These are phyloP conservation scores for Hanseniaspora hatyaiensis DNA, from an alignment of 805 yeast species.

Conservation along the genomic window DNA sequence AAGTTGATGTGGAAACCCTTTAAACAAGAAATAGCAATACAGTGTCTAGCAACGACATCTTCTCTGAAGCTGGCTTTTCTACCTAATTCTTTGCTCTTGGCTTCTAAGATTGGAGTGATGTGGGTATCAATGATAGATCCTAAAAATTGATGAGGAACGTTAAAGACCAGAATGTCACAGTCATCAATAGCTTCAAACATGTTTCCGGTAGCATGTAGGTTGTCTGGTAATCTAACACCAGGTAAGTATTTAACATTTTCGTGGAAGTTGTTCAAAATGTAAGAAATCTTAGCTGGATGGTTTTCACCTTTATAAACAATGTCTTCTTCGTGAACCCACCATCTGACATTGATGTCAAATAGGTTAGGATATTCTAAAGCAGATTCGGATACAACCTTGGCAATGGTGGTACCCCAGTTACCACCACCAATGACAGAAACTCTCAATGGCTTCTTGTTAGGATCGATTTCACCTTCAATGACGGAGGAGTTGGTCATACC, in stretches of 20 bases:
- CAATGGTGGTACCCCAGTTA: constrained; percentile 96
- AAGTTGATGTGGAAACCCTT: constrained; percentile 64
- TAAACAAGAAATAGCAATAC: constrained; percentile 86
- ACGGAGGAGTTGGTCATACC: constrained; percentile 15
- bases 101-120: constrained; percentile 14
- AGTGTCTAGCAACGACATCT: constrained; percentile 41
- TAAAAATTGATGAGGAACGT: constrained; percentile 94
- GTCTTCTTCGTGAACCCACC: constrained; percentile 95
- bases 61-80: constrained; percentile 11
- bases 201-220: constrained; percentile 79
- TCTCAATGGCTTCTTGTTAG: constrained; percentile 33
- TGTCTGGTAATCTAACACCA: constrained; percentile 73
- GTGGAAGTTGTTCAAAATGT: constrained; percentile 78
- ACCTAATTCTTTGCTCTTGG: constrained; percentile 1
- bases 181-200: constrained; percentile 61
- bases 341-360: constrained; percentile 63
- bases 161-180: constrained; percentile 82
- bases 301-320: constrained; percentile 44
- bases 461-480: constrained; percentile 17
- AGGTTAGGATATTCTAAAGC: constrained; percentile 38
- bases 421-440: constrained; percentile 87
- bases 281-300: constrained; percentile 48
- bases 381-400: constrained; percentile 89
- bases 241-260: constrained; percentile 93
- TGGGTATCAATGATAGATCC: constrained; percentile 44